Percentiles rank a stretch among this genome's conserved stretches.
These are phyloP conservation scores for Chlamydomonas asymmetrica DNA, from an alignment of 139 green algal genomes.

Conservation along the genomic window DNA sequence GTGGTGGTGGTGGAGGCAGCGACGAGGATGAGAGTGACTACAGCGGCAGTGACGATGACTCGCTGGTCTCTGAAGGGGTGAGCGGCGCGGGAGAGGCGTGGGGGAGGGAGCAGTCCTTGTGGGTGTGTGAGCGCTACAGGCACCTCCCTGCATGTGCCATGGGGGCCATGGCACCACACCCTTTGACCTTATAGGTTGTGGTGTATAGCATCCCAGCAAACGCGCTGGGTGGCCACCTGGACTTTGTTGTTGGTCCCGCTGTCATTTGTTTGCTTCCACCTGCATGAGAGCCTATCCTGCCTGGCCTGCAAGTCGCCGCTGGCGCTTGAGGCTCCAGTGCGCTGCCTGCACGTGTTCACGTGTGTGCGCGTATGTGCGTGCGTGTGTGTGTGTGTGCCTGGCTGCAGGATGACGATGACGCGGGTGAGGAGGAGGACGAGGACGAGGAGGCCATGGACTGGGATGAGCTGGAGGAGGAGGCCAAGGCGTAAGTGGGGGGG, in stretches of 20 bases:
- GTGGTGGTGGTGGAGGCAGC: slow-evolving; percentile 24
- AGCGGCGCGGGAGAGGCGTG: no score
- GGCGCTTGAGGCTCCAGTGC: not conserved
- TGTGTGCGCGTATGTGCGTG: not conserved
- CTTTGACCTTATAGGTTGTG: not conserved
- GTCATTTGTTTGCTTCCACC: not conserved
- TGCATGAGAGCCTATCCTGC: not conserved
- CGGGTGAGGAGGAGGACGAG: slow-evolving; percentile 63
- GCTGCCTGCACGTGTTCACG: not conserved
- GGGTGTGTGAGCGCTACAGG: not conserved
- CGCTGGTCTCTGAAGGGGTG: not conserved
- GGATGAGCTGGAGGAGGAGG: slow-evolving; percentile 89
- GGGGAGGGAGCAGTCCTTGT: not conserved
- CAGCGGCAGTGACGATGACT: slow-evolving; percentile 32
- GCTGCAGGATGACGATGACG: slow-evolving; percentile 43
- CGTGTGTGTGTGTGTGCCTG: not conserved
- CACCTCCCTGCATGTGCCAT: not conserved
- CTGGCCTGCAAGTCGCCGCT: not conserved
- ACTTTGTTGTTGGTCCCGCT: not conserved
- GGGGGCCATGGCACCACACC: not conserved
- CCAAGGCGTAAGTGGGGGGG: slow-evolving; percentile 41
- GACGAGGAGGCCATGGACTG: slow-evolving; percentile 80
- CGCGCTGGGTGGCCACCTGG: not conserved
- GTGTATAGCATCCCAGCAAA: not conserved
- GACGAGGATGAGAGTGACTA: slow-evolving; percentile 57